Percentiles rank a stretch among this genome's conserved stretches.
Conservation (phyloP, 2,329 filamentous ascomycete species). For the Davidsoniella eucalypti region DNA sequence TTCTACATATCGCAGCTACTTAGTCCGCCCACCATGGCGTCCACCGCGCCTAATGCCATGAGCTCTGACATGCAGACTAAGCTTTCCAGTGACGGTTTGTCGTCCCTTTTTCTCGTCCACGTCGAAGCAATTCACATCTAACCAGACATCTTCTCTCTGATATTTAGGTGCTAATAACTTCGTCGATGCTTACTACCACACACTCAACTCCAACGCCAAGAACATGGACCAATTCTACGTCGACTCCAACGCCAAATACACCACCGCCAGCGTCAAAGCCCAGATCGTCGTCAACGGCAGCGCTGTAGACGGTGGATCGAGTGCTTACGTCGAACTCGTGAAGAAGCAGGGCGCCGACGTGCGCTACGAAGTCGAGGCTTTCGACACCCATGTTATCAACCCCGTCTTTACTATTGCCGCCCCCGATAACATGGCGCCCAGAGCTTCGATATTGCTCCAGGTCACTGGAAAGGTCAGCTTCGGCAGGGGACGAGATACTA, state of each 20-base stretch:
- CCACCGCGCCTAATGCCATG: constrained; percentile 8
- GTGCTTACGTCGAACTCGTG: constrained; percentile 52
- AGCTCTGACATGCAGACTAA: constrained; percentile 13
- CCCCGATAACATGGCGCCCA: constrained; percentile 35
- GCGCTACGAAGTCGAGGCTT: constrained; percentile 56
- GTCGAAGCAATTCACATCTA: neutral
- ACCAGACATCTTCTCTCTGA: neutral
- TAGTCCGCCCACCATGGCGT: neutral
- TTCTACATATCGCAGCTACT: too few species aligned
- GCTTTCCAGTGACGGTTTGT: constrained; percentile 13
- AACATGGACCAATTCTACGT: constrained; percentile 54
- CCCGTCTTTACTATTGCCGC: constrained; percentile 42
- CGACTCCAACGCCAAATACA: constrained; percentile 17
- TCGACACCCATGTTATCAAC: constrained; percentile 67
- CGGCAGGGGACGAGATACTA: constrained; percentile 43
- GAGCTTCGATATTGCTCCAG: constrained; percentile 55
- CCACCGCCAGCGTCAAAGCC: constrained; percentile 27
- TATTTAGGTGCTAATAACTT: constrained; percentile 13
- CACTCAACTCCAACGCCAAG: constrained; percentile 46
- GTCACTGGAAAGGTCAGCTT: constrained; percentile 58
- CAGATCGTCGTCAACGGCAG: constrained; percentile 72
- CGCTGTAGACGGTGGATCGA: constrained; percentile 40
- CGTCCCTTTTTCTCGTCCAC: neutral
- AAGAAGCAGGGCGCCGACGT: constrained; percentile 41
- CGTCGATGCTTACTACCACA: constrained; percentile 44